Conservation (phyloP, 305 asterid species). For the Fraxinus sp. region DNA sequence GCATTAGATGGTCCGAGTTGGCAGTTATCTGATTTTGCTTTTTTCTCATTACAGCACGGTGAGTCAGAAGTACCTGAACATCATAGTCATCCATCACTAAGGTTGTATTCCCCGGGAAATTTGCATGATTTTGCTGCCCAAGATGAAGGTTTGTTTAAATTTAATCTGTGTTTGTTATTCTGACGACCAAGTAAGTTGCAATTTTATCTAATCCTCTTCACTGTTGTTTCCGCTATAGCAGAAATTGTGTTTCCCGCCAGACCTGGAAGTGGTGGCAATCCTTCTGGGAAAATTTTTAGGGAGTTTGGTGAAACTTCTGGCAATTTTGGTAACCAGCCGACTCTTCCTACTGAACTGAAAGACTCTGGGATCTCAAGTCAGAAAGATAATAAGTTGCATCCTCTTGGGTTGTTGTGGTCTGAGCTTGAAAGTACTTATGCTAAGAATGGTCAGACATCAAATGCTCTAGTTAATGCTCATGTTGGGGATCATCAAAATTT, state of each 20-base stretch:
- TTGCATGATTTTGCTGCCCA: slow-evolving; percentile 52
- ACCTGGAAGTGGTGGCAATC: slow-evolving; percentile 69
- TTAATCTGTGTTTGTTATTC: slow-evolving; percentile 16
- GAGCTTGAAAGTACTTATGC: slow-evolving; percentile 75
- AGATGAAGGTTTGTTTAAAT: slow-evolving; percentile 64
- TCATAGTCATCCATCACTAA: slow-evolving; percentile 48
- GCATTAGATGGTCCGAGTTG: slow-evolving; percentile 48
- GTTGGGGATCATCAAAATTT: slow-evolving; percentile 44
- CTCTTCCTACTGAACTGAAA: slow-evolving; percentile 37
- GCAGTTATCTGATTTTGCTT: slow-evolving; percentile 59
- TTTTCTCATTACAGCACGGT: slow-evolving; percentile 41
- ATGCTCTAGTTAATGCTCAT: slow-evolving; percentile 37
- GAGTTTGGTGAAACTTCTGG: slow-evolving; percentile 45
- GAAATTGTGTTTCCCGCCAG: slow-evolving; percentile 83
- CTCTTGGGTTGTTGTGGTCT: slow-evolving; percentile 85
- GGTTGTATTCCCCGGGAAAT: slow-evolving; percentile 45
- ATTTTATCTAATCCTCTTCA: slow-evolving; percentile 20
- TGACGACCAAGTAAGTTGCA: slow-evolving; percentile 3
- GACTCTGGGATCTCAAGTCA: slow-evolving; percentile 46
- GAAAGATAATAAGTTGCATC: slow-evolving; percentile 57
- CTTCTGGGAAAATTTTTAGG: slow-evolving; percentile 47
- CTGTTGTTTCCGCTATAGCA: slow-evolving; percentile 30
- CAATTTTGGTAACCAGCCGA: slow-evolving; percentile 36
- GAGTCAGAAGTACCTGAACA: slow-evolving; percentile 48
- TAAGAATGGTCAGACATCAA: slow-evolving; percentile 52